Evolutionary conservation across 163 green algal species (phyloP), one percentile per base, ranked within the genome.

Genomic region (Scenedesmus sp.): DNA sequence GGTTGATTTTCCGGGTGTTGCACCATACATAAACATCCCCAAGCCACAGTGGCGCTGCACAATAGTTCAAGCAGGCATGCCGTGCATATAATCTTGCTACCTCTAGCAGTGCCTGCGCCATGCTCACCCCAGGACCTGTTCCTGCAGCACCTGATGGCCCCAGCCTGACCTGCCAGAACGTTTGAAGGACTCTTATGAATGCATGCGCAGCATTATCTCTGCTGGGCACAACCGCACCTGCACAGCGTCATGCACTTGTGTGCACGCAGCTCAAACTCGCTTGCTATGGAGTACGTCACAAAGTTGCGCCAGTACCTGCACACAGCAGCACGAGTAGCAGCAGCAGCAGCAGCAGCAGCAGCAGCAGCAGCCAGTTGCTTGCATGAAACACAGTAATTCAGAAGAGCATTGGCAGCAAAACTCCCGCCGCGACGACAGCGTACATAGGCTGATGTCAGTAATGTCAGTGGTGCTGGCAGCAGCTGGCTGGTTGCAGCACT

Each of bases 271-370:
- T 91, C 87, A 91, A 91, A 91, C 87, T 91, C 87, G 81, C 70
- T 86, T 20, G 87, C 87, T 10, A 91, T 46, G 62, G 34, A 76
- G 73, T 91, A 91, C 4, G 57, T 73, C 18, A 91, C 81, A 52
- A 91, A 91, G 54, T 85, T 86, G n/a, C 87, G 87, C 66, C 66
- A 91, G 87, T 85, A 90, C 18, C 85, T 90, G 85, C 85, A 77
- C 6, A 2, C 15, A 77, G 9, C 23, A 77, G 13, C 12, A 59
- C 26, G 46, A 82, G 12, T 46, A 46, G 34, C 34, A 46, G 34
- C 34, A 46, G 77, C 77, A 59, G 6, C 77, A 59, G 34, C 77
- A 62, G 77, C 46, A 84, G 46, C 46, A 59, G 34, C 23, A 79
- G 67, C 67, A 52, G 23, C 67, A 79, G 67, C 67, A 6, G n/a